Evolutionary conservation across 1,284 basidiomycete species (phyloP), one percentile per base, ranked within the genome.

Genomic region (Fomitopsis schrenkii): DNA sequence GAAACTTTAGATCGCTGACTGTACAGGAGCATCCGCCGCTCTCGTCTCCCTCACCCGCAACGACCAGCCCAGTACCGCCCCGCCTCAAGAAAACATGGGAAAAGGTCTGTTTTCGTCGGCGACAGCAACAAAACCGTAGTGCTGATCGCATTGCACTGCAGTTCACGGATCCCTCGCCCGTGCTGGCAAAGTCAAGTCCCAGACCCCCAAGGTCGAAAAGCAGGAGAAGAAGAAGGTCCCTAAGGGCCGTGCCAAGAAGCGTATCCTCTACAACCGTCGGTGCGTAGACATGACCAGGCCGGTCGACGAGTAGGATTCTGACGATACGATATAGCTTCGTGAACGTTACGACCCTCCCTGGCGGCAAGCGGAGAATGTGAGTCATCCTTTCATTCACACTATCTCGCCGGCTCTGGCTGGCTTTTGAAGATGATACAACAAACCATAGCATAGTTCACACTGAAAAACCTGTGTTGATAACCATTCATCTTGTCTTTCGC

Each of bases 151-250:
- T 68, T 12, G 3, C 48, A 15, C 5, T 33, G 15, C 22, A 92
- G 97, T 98, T 83, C 96, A 98, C 93, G 96, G 97, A 80, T 98
- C 96, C 77, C 95, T 98, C 83, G 96, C 96, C 80, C 96, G 97
- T 88, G 96, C 95, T 80, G 96, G 95, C 81, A 98, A 98, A 90
- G 96, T 98, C 87, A 97, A 94, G 84, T 94, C 92, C 72, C 95
- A 97, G 82, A 91, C 89, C 74, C 96, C 96, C 73, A 97, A 97
- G 82, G 95, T 97, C 76, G 95, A 97, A 76, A 88, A 91, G 79
- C 94, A 97, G 83, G 95, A 97, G 84, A 97, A 97, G 90, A 95
- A 95, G 87, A 97, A 97, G 90, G 84, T 81, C 50, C 93, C 94
- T 66, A 96, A 93, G 83, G 95, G 95, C 71, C 93, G 95, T 76